These are phyloP conservation scores for Fusarium mangiferae DNA, from an alignment of 2,329 filamentous ascomycete genomes.

Conservation along the genomic window DNA sequence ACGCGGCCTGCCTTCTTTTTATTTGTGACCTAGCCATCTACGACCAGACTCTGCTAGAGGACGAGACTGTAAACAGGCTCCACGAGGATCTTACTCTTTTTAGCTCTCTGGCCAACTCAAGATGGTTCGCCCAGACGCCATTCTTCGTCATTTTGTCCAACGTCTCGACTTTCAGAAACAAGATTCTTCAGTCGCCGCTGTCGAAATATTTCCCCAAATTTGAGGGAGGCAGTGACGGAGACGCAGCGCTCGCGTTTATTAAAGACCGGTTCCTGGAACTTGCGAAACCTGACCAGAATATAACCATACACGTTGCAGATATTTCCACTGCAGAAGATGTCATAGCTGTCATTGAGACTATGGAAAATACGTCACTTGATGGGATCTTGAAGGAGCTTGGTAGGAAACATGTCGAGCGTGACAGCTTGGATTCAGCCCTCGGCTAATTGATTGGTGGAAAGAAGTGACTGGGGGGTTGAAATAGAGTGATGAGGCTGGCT, in stretches of 20 bases:
- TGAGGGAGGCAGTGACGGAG: background rate
- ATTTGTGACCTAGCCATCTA: background rate
- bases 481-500: no score
- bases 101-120: background rate
- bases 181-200: background rate
- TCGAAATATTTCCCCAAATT: background rate
- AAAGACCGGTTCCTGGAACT: background rate
- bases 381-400: no score
- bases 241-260: background rate
- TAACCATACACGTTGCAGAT: background rate
- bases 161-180: accelerated
- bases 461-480: no score
- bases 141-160: background rate
- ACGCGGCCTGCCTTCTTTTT: background rate
- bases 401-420: no score
- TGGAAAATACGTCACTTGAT: no score
- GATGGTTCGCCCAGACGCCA: background rate
- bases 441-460: no score
- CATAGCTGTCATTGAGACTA: background rate
- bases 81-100: background rate
- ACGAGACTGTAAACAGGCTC: background rate
- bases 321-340: background rate
- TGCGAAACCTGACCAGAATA: background rate
- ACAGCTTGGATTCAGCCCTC: no score
- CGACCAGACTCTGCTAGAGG: background rate